Conservation (phyloP, 2,329 filamentous ascomycete genomes). For the Xylariales sp. region DNA sequence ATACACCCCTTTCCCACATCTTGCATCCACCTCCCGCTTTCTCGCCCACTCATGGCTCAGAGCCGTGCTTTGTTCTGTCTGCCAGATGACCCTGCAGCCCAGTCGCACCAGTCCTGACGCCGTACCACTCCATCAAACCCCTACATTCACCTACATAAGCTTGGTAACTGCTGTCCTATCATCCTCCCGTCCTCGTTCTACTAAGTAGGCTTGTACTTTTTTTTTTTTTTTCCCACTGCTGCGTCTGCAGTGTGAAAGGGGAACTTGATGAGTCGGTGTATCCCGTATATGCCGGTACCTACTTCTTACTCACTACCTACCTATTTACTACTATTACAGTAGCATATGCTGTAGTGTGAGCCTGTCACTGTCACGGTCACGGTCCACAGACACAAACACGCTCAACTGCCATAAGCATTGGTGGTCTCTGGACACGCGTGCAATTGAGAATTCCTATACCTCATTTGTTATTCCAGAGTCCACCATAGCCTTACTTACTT, state of each 20-base stretch:
- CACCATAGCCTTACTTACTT: conserved; percentile 23
- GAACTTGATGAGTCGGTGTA: conserved; percentile 37
- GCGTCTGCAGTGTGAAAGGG: conserved; percentile 37
- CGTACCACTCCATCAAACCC: conserved; percentile 7
- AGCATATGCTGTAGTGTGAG: conserved; percentile 2
- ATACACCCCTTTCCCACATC: conserved; percentile 26
- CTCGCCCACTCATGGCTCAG: conserved; percentile 40
- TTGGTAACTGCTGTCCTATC: conserved; percentile 34
- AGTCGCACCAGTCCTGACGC: conserved; percentile 21
- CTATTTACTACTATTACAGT: no score
- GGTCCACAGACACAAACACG: conserved; percentile 25
- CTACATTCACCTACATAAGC: conserved; percentile 31
- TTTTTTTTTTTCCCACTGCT: conserved; percentile 17
- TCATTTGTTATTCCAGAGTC: conserved; percentile 21
- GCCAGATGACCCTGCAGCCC: conserved; percentile 41
- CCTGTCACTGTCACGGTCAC: conserved; percentile 5
- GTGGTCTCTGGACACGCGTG: conserved; percentile 19
- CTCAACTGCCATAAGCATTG: conserved; percentile 17
- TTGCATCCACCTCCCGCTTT: conserved; percentile 25
- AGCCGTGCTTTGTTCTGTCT: conserved; percentile 30
- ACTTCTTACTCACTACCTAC: no score
- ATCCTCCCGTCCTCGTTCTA: conserved; percentile 19
- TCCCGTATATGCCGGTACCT: conserved; percentile 11
- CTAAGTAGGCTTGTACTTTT: conserved; percentile 9
- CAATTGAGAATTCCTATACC: conserved; percentile 27